Evolutionary conservation across 2,329 filamentous ascomycete species (phyloP), one percentile per base, ranked within the genome.

Genomic region (Fusarium austroafricanum): DNA sequence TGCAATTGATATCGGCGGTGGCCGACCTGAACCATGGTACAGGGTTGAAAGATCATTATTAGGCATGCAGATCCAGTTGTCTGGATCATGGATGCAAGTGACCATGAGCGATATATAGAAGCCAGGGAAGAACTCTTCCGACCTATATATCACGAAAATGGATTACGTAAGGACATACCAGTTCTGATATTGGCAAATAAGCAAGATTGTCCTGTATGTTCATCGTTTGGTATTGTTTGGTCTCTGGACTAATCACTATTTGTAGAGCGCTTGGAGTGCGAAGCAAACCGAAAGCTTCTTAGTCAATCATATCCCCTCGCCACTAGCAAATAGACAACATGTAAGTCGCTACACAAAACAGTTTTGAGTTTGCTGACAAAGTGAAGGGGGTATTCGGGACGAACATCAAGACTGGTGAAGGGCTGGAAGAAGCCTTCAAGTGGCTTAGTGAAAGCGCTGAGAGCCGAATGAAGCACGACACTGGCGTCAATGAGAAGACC

Each of bases 141-240:
- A 10, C n/a, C 15, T 15, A 3, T 23, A 17, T 14, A 20, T 3
- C 26, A 40, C 26, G 2, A 35, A 29, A 31, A 33, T 9, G 45
- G 55, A 8, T 18, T 45, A 9, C 28, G 20, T 2, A 33, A 21
- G 11, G 9, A 12, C 11, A 21, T 29, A 15, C 56, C 43, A 5
- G 39, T 61, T 2, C 42, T 61, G 10, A 40, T 61, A 23, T 6
- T 55, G 11, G 46, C 45, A 3, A 61, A 37, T 1, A 35, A 40
- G 17, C 33, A 33, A 23, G 33, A 29, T 31, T 11, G 26, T 14
- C 26, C 2, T 1, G 56, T 38, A 20, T 10, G 39, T n/a, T 26
- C 4, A 11, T 28, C 0, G 12, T 17, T 14, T 11, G 4, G 1
- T 6, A 4, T 15, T 2, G 3, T 10, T 18, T 42, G 14, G 10